These are phyloP conservation scores for Sesbania bispinosa DNA, from an alignment of 306 rosid genomes.

Conservation along the genomic window DNA sequence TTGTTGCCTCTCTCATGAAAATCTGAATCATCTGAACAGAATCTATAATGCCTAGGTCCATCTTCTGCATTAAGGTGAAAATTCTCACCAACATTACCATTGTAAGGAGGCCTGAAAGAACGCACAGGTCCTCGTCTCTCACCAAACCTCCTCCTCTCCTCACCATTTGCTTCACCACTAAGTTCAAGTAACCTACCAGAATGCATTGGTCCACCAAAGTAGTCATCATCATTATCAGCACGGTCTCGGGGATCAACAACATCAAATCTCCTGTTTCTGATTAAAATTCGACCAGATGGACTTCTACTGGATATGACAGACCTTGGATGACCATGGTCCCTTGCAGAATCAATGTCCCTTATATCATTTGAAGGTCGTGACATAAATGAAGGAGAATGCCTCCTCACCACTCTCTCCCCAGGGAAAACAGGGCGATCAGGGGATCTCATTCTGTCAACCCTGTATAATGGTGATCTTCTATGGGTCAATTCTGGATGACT, in stretches of 20 bases:
- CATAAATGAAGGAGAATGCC: conserved; percentile 59
- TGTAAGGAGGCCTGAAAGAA: conserved; percentile 66
- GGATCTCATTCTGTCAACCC: conserved; percentile 75
- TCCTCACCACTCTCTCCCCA: conserved; percentile 59
- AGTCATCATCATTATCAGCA: conserved; percentile 51
- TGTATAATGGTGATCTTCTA: conserved; percentile 64
- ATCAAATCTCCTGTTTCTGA: conserved; percentile 69
- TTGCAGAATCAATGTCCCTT: conserved; percentile 71
- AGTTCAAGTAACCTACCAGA: conserved; percentile 57
- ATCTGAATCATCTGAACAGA: conserved; percentile 64
- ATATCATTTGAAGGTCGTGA: conserved; percentile 56
- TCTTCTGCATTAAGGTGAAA: conserved; percentile 64
- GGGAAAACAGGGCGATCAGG: conserved; percentile 68
- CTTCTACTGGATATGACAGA: conserved; percentile 52
- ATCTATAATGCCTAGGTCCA: conserved; percentile 58
- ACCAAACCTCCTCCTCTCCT: conserved; percentile 70
- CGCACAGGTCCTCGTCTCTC: conserved; percentile 73
- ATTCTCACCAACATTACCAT: conserved; percentile 49
- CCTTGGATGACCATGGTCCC: conserved; percentile 71
- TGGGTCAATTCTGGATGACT: conserved; percentile 59
- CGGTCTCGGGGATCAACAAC: conserved; percentile 64
- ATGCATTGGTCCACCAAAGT: conserved; percentile 63
- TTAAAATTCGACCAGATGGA: conserved; percentile 52
- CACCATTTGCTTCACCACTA: conserved; percentile 58
- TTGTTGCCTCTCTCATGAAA: conserved; percentile 73